A percentile compares a stretch with the other conserved stretches of the same genome.
Conservation (phyloP, 768 basidiomycete genomes). For the Russula sp. region DNA sequence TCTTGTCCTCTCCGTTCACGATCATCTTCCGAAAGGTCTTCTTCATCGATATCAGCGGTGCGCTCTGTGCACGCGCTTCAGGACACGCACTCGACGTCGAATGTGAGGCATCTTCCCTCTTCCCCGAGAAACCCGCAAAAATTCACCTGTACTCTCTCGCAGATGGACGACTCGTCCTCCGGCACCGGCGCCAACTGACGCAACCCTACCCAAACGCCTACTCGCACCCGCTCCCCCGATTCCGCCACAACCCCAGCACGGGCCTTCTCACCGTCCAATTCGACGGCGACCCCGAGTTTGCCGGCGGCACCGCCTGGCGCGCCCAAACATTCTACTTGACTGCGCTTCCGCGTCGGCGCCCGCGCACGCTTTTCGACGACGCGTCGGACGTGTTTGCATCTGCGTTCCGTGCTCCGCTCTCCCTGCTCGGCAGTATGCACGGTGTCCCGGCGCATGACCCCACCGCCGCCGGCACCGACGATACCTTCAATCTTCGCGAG, state of each 20-base stretch:
- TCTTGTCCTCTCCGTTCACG: not conserved
- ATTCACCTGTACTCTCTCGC: conserved; percentile 2
- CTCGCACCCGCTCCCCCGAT: conserved; percentile 70
- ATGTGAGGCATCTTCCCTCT: conserved; percentile 37
- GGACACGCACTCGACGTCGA: conserved; percentile 82
- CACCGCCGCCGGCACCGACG: conserved; percentile 24
- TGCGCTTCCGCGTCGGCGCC: conserved; percentile 61
- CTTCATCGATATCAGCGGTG: conserved; percentile 74
- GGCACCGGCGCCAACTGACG: conserved; percentile 71
- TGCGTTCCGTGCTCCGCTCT: conserved; percentile 54
- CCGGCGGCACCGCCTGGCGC: conserved; percentile 46
- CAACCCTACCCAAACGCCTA: conserved; percentile 73
- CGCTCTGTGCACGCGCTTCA: conserved; percentile 68
- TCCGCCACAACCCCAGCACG: conserved; percentile 49
- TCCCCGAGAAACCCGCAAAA: not conserved
- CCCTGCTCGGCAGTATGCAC: conserved; percentile 35
- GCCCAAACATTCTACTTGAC: conserved; percentile 56
- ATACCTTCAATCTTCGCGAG: conserved; percentile 52
- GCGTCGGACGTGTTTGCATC: conserved; percentile 61
- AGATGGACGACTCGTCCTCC: conserved; percentile 65
- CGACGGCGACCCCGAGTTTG: conserved; percentile 55
- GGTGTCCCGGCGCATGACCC: conserved; percentile 10
- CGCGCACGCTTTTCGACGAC: conserved; percentile 63
- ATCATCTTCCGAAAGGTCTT: conserved; percentile 49
- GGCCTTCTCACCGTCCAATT: conserved; percentile 59